These are phyloP conservation scores for Wilcoxina mikolae DNA, from an alignment of 495 filamentous ascomycete genomes.

Conservation along the genomic window DNA sequence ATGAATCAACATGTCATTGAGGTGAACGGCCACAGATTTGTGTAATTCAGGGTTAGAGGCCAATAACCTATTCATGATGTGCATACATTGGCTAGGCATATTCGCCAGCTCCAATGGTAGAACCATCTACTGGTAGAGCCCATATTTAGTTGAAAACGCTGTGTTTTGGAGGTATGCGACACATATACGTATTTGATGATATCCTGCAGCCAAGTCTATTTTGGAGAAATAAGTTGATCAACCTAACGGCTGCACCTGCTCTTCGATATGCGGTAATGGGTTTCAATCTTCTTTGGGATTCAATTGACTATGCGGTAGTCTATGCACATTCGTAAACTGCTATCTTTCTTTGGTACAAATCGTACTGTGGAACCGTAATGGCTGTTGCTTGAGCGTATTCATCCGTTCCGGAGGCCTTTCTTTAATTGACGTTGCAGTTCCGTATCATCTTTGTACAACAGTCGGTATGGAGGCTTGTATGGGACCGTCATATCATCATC, in stretches of 20 bases:
- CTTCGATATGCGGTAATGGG: not conserved
- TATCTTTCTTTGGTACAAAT: not conserved
- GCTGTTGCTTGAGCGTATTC: not conserved
- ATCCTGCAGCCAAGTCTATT: not conserved
- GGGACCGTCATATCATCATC: too few relatives aligned
- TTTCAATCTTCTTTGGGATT: not conserved
- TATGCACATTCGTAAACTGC: not conserved
- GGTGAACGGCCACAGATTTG: not conserved
- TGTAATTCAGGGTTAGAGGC: not conserved
- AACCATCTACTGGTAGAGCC: not conserved
- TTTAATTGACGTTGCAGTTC: not conserved
- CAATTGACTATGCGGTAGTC: not conserved
- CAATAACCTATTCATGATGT: not conserved
- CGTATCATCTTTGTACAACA: too few relatives aligned
- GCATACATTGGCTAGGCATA: not conserved
- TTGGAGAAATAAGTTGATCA: not conserved
- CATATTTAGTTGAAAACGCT: not conserved
- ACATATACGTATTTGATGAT: not conserved
- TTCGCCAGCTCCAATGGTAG: not conserved
- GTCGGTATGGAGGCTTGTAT: too few relatives aligned
- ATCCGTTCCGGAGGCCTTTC: not conserved
- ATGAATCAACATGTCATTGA: not conserved
- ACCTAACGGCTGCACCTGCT: not conserved
- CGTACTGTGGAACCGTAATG: not conserved
- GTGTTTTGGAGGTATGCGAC: not conserved